Evolutionary conservation across 2,329 filamentous ascomycete species (phyloP), one percentile per base, ranked within the genome.

Genomic region (Sphaerulina populicola): DNA sequence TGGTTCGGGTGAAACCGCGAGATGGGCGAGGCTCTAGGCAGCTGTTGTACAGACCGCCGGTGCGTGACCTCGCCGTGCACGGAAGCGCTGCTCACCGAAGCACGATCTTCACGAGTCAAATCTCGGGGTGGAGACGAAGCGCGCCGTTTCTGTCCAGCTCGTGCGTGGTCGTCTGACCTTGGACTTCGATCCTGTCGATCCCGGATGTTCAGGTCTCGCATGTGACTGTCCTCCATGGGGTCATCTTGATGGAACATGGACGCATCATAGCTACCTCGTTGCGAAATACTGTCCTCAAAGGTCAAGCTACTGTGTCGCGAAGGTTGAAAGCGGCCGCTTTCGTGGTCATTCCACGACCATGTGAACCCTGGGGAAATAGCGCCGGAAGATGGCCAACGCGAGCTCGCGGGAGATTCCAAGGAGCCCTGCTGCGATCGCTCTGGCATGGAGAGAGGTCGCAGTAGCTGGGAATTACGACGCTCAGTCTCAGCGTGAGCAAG

Each of bases 121-220:
- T 82, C 80, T 51, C 76, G 73, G 36, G 80, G 81, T 15, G 81
- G 79, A 48, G 79, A 82, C 11, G 79, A 81, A 54, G 82, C 82
- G 52, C 81, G 75, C 63, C 82, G 74, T 66, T 85, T 85, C 59
- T 78, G 76, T 44, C 80, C 79, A 49, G 75, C 72, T 60, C 72
- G 76, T 21, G 72, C 69, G 33, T 42, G 66, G 42, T 72, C 72
- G 36, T 74, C 73, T 14, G 74, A 71, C 27, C 67, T 68, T 40
- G 70, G 66, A 47, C 68, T 72, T 61, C 71, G 74, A 44, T 54
- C 52, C 8, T 31, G 47, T 54, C 75, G 71, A 51, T 80, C 77
- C 55, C 77, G 75, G 55, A 79, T 72, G 56, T 77, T 72, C 49
- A 79, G 66, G 48, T 76, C 68, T 61, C 72, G 67, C 73, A 74